Evolutionary conservation across 73 alveolate genomes (phyloP), one percentile per base, ranked within the genome.

Genomic region (Tetrahymena thermophila): DNA sequence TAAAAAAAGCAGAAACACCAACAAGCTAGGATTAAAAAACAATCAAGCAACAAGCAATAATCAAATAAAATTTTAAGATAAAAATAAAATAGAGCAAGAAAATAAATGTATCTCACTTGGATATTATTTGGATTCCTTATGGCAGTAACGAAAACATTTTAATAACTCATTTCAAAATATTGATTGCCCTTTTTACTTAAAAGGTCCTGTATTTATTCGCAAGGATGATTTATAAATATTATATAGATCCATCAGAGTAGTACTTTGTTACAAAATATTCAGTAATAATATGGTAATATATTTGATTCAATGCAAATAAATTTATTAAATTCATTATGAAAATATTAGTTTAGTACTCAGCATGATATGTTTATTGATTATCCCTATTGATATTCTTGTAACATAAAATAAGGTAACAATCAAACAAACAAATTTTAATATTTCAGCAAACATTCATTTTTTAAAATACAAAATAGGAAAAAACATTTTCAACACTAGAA

Each of bases 341-440:
- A 28, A 71, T 35, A 34, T 93, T 1, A 97, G 98, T n/a, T 96
- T 97, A 37, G 93, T 97, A 9, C 93, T 95, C 11, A 96, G 96
- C 28, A 42, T 97, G 97, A 93, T 96, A 42, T 95, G 97, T 94
- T 93, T 98, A 25, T 85, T 96, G 56, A 94, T 98, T 94, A 96
- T 98, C n/a, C 99, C 99, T 23, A 95, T 98, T 56, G 99, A 98
- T 95, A 97, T 98, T 31, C 94, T 95, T 43, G 97, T 95, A 34
- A 95, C 97, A n/a, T 21, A 71, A 71, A 71, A 71, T 71, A 71
- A 71, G 19, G 89, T 71, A 50, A 15, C 55, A 42, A 9, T 42
- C 55, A 9, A 9, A 9, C 11, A 50, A 1, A 50, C 28, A n/a
- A n/a, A n/a, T 50, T 21, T 19, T 16, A 50, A 50, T 4, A 40